Conservation (phyloP, 2,329 filamentous ascomycete species). For the Botrytis galanthina region DNA sequence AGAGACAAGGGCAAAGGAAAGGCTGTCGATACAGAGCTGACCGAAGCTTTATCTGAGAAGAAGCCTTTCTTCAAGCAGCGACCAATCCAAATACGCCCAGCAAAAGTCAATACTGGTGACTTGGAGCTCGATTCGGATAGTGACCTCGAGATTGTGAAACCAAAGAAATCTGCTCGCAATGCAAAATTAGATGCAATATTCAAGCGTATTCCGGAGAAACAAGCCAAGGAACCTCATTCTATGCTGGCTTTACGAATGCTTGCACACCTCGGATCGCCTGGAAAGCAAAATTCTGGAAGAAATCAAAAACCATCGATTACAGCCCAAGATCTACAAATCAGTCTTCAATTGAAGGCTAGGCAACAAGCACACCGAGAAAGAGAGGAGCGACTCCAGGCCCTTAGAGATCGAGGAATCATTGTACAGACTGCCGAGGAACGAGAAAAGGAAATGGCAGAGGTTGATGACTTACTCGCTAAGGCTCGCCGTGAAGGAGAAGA, state of each 20-base stretch:
- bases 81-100: conserved; percentile 43
- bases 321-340: conserved; percentile 64
- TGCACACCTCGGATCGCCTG: conserved; percentile 67
- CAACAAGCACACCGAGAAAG: conserved; percentile 78
- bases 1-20: conserved; percentile 62
- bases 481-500: conserved; percentile 77
- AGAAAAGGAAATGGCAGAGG: conserved; percentile 74
- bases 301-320: conserved; percentile 59
- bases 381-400: conserved; percentile 70
- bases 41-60: conserved; percentile 23
- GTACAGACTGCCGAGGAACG: conserved; percentile 85
- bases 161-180: conserved; percentile 40
- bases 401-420: conserved; percentile 76
- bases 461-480: conserved; percentile 85
- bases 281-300: conserved; percentile 47
- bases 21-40: conserved; percentile 40
- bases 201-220: conserved; percentile 63
- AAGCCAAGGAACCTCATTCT: conserved; percentile 60
- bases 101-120: conserved; percentile 40
- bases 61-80: conserved; percentile 33
- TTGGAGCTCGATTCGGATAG: conserved; percentile 47
- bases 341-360: conserved; percentile 68
- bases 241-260: conserved; percentile 69
- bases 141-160: conserved; percentile 42
- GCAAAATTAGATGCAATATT: conserved; percentile 63